Base-by-base conservation (phyloP, 139 green algal genomes). In the Chlamydomonas schloesseri region DNA sequence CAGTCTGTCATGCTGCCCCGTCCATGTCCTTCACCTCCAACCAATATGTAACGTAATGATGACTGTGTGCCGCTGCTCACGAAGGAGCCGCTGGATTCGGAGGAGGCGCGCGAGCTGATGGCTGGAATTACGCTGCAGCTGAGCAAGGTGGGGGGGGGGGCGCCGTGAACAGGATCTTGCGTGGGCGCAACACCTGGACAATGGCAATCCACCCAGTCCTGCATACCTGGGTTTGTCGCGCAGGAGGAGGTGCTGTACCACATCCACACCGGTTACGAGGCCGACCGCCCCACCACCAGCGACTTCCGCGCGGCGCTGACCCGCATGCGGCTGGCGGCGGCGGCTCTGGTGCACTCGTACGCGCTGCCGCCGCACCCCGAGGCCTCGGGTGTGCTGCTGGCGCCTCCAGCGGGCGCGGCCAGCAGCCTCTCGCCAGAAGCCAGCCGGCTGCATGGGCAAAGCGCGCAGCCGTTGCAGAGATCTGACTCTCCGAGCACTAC, bases 81-180 rank as follows among this genome's bases (percentile, higher is more conserved):
- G 42, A 5, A 50, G 6, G 76, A 65, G 29, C 18, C 21, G 2
- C 47, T 77, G 79, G 47, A 57, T 29, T 20, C 10, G 79, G 67
- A 77, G 50, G 79, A 85, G 79, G 79, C 67, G 13, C 79, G 79
- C 1, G 67, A 77, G 47, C 33, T 85, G 47, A 85, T 85, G 79
- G 67, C 47, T 3, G 47, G 13, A 0, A 29, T 76, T 23, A 85
- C n/a, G 31, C 47, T 85, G 33, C 60, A 76, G 18, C 31, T 85
- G 24, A 42, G 3, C 10, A 76, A 76, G 79, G 79, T 85, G 28
- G 0, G 69, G 18, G 8, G 21, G 1, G 8, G 20, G n/a, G n/a
- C n/a, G n/a, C n/a, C n/a, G n/a, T n/a, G n/a, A n/a, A n/a, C n/a
- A n/a, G n/a, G n/a, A n/a, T n/a, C n/a, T n/a, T n/a, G n/a, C n/a